Percentiles rank a stretch among this genome's conserved stretches.
Evolutionary conservation across 129 eudicot genomes (phyloP).

Genomic region (Lactuca saligna): DNA sequence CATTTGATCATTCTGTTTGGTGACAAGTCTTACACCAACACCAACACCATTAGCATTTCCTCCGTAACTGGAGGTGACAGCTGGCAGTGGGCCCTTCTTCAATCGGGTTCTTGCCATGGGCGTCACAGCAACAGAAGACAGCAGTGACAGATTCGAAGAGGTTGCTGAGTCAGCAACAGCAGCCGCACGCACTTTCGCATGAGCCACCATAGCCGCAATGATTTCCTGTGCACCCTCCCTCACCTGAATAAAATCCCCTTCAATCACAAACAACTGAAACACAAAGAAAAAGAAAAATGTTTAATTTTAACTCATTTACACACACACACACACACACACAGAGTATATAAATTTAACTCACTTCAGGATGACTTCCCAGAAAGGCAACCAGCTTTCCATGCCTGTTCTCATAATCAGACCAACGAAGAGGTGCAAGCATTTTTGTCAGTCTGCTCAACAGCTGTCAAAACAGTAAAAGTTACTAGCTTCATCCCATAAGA

Average conservation of each 20-base stretch:
- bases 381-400: slow-evolving; percentile 91
- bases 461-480: slow-evolving; percentile 34
- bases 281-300: neutral
- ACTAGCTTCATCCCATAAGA: too few species aligned
- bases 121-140: slow-evolving; percentile 96
- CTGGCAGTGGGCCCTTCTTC: slow-evolving; percentile 37
- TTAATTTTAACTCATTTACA: neutral
- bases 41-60: slow-evolving; percentile 52
- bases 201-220: slow-evolving; percentile 87
- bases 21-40: slow-evolving; percentile 53
- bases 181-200: slow-evolving; percentile 83
- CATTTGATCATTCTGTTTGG: slow-evolving; percentile 61
- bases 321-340: neutral
- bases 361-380: slow-evolving; percentile 88
- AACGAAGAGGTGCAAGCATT: slow-evolving; percentile 94
- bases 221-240: slow-evolving; percentile 95
- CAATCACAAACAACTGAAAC: slow-evolving; percentile 77
- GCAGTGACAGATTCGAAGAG: slow-evolving; percentile 47
- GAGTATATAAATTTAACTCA: slow-evolving; percentile 18
- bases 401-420: slow-evolving; percentile 90
- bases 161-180: slow-evolving; percentile 57
- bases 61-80: slow-evolving; percentile 35
- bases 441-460: slow-evolving; percentile 83
- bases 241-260: slow-evolving; percentile 90
- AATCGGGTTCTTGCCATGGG: slow-evolving; percentile 90